These are phyloP conservation scores for Pleochaeta shiraiana DNA, from an alignment of 2,329 filamentous ascomycete genomes.

Conservation along the genomic window DNA sequence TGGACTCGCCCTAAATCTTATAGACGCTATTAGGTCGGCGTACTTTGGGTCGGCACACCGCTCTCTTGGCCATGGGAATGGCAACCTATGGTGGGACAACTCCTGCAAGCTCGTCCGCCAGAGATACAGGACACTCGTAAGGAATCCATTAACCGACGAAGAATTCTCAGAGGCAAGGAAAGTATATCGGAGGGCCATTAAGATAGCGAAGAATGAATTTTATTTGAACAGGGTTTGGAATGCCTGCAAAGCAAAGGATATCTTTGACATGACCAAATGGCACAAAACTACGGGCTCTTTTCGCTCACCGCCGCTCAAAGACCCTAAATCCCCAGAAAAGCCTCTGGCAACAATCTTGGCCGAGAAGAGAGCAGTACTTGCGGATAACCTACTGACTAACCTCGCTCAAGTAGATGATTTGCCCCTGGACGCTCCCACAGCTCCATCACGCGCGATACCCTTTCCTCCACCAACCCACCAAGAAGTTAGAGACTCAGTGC, in stretches of 20 bases:
- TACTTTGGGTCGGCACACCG: not conserved
- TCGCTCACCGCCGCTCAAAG: not conserved
- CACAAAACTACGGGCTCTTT: not conserved
- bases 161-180: not conserved
- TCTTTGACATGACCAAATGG: constrained; percentile 1
- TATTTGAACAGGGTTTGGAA: not conserved
- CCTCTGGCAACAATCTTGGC: not conserved
- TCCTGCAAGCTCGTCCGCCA: not conserved
- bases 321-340: not conserved
- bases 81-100: not conserved
- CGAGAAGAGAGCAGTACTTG: not conserved
- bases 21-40: not conserved
- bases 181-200: not conserved
- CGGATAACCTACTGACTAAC: not conserved
- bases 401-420: not conserved
- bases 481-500: not conserved
- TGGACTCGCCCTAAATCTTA: not conserved
- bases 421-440: not conserved
- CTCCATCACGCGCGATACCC: not conserved
- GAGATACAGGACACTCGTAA: not conserved
- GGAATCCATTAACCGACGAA: not conserved
- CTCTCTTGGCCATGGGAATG: not conserved
- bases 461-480: not conserved
- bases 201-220: not conserved
- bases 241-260: not conserved